Percentiles rank a stretch among this genome's conserved stretches.
These are phyloP conservation scores for Sicyos baderoa DNA, from an alignment of 306 rosid species.

Conservation along the genomic window DNA sequence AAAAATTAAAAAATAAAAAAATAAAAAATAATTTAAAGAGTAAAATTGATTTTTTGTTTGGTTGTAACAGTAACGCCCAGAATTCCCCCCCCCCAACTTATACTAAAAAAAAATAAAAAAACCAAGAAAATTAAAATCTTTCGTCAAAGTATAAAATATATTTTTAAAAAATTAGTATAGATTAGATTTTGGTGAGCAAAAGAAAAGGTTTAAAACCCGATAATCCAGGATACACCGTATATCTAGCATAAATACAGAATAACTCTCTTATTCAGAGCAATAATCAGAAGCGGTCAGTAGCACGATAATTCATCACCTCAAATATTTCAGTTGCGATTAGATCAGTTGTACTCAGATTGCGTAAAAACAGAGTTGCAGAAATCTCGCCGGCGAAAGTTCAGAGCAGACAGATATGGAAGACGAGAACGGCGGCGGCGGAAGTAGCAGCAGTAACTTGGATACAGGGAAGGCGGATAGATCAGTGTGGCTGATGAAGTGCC, in stretches of 20 bases:
- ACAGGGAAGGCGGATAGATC: slow-evolving; percentile 73
- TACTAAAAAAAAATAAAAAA: too few relatives aligned
- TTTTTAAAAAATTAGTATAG: too few relatives aligned
- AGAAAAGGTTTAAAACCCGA: too few relatives aligned
- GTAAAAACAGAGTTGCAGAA: slow-evolving; percentile 6
- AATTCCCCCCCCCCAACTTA: too few relatives aligned
- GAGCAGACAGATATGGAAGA: slow-evolving; percentile 39
- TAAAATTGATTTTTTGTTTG: too few relatives aligned
- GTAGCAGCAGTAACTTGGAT: slow-evolving; percentile 47
- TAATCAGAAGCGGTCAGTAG: background rate
- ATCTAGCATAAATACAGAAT: background rate
- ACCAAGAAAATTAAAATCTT: too few relatives aligned
- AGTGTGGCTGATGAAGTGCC: slow-evolving; percentile 98
- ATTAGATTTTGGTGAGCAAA: too few relatives aligned
- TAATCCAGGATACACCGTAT: too few relatives aligned
- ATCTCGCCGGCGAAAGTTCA: background rate
- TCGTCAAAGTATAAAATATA: too few relatives aligned
- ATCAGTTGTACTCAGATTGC: slow-evolving; percentile 7
- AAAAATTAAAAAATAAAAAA: too few relatives aligned
- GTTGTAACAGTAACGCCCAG: too few relatives aligned
- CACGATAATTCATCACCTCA: background rate
- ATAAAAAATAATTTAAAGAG: too few relatives aligned
- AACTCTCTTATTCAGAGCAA: background rate
- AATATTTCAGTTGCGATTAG: background rate
- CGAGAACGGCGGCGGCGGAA: slow-evolving; percentile 40